Evolutionary conservation across 352 stramenopile species (phyloP).

Genomic region (Phytophthora rubi): DNA sequence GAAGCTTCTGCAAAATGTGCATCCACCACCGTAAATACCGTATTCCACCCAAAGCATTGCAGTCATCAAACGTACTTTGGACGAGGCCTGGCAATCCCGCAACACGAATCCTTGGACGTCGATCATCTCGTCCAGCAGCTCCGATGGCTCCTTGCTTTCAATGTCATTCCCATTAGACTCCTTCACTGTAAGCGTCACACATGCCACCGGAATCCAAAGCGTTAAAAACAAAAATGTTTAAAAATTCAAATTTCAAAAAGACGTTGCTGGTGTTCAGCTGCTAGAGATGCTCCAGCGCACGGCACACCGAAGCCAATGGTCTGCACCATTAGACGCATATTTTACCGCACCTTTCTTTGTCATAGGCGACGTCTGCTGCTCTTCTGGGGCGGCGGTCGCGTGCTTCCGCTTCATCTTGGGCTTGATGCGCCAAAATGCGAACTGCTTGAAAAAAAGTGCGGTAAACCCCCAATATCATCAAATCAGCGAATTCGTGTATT

Average conservation of each 20-base stretch:
- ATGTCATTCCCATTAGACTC: not conserved
- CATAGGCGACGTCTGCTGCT: not conserved
- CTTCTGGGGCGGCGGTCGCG: conserved; percentile 1
- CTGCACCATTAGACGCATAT: not conserved
- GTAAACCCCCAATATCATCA: conserved; percentile 8
- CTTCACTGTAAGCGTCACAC: conserved; percentile 12
- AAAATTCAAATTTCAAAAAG: conserved; percentile 2
- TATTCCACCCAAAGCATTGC: not conserved
- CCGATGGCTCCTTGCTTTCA: not conserved
- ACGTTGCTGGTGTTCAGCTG: not conserved
- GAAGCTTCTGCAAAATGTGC: conserved; percentile 48
- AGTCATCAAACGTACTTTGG: conserved; percentile 34
- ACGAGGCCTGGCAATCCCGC: conserved; percentile 47
- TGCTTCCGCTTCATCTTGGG: conserved; percentile 61
- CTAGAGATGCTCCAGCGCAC: not conserved
- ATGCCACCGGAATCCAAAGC: not conserved
- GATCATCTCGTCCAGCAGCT: conserved; percentile 35
- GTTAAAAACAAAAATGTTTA: not conserved
- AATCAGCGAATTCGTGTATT: conserved; percentile 11
- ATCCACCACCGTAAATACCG: conserved; percentile 14
- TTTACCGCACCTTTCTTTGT: conserved; percentile 30
- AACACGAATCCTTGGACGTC: conserved; percentile 60
- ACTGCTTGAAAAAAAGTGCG: conserved; percentile 39
- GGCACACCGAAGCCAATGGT: not conserved
- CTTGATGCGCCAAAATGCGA: not conserved